Conservation (phyloP, 345 rosid species). For the Nasturtium officinale region DNA sequence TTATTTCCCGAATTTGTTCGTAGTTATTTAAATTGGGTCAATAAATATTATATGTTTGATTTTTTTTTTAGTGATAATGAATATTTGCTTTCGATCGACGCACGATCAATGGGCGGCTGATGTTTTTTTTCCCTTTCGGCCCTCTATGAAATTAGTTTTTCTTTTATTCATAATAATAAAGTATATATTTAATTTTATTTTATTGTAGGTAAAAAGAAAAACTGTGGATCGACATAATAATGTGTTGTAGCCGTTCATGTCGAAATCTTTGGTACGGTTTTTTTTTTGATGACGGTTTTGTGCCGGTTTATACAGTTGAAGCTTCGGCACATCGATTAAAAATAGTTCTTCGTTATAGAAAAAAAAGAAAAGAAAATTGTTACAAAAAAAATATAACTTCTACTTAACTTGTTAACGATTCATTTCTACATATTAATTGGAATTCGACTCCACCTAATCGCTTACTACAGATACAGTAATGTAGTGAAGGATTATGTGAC, state of each 20-base stretch:
- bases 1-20: conserved; percentile 26
- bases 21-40: background rate
- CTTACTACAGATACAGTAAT: background rate
- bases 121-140: conserved; percentile 30
- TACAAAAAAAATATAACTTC: no score
- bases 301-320: conserved; percentile 13
- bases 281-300: background rate
- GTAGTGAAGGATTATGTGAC: conserved; percentile 15
- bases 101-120: conserved; percentile 22
- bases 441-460: no score
- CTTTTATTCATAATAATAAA: background rate
- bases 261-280: conserved; percentile 8
- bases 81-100: conserved; percentile 18
- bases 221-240: conserved; percentile 23
- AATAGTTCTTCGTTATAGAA: background rate
- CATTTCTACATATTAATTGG: no score
- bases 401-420: no score
- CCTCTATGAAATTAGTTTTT: background rate
- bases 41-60: background rate
- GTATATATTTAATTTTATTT: background rate
- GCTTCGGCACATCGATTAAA: background rate
- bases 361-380: background rate
- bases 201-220: background rate
- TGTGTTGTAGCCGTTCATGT: conserved; percentile 26
- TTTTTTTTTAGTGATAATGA: background rate